Conservation (phyloP, 495 filamentous ascomycete species). For the Neurospora intermedia region DNA sequence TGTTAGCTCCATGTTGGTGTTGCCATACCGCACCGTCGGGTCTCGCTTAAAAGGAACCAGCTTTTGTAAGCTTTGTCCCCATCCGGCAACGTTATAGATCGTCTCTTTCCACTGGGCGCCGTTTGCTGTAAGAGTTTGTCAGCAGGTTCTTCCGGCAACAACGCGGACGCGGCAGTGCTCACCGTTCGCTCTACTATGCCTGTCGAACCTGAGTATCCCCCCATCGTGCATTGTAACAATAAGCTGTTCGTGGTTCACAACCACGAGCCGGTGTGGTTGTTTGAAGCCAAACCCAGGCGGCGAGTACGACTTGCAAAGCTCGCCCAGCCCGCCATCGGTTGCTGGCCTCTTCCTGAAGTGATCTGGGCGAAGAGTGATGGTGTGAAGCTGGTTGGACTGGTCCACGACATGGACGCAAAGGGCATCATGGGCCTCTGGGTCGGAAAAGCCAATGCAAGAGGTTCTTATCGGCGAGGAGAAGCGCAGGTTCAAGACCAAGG, state of each 20-base stretch:
- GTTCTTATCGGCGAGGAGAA: conserved; percentile 63
- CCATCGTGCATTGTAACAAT: conserved; percentile 79
- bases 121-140: conserved; percentile 25
- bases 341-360: conserved; percentile 60
- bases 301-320: conserved; percentile 64
- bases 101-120: conserved; percentile 60
- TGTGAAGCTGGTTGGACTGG: conserved; percentile 63
- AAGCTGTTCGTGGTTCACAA: conserved; percentile 58
- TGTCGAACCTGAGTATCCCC: conserved; percentile 60
- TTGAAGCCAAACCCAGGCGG: conserved; percentile 67
- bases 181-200: conserved; percentile 51
- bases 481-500: conserved; percentile 63
- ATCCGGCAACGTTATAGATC: conserved; percentile 67
- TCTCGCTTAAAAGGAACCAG: conserved; percentile 60
- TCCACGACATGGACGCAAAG: conserved; percentile 76
- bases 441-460: conserved; percentile 69
- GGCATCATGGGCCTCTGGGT: conserved; percentile 65
- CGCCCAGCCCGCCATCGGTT: conserved; percentile 56
- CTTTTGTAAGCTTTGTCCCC: conserved; percentile 61
- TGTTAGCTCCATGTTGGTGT: conserved; percentile 54
- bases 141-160: neutral
- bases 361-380: conserved; percentile 66
- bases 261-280: conserved; percentile 68
- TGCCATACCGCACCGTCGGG: conserved; percentile 53
- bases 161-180: conserved; percentile 13